Conservation (phyloP, 2,329 filamentous ascomycete species). For the Zymoseptoria crescenta region DNA sequence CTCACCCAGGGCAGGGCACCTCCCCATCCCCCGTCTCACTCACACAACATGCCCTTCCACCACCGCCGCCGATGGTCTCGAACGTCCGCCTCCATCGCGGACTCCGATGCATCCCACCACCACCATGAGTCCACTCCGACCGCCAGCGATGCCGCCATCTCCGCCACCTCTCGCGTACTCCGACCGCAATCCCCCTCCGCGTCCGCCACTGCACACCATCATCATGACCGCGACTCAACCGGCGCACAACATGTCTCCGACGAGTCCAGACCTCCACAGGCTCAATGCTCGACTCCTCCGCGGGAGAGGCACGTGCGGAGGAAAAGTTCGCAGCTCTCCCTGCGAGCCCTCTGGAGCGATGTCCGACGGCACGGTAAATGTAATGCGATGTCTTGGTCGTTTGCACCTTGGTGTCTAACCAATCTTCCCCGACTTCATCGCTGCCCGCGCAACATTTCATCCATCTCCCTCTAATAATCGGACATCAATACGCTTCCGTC, state of each 20-base stretch:
- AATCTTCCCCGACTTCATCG: not conserved
- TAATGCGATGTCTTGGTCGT: not conserved
- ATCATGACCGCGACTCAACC: not conserved
- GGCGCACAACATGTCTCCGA: too few species aligned
- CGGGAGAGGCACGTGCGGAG: not conserved
- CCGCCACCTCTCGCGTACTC: not conserved
- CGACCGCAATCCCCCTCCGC: not conserved
- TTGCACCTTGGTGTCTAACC: not conserved
- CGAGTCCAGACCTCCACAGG: too few species aligned
- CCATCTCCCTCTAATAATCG: too few species aligned
- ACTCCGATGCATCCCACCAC: not conserved
- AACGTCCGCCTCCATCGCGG: not conserved
- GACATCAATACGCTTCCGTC: too few species aligned
- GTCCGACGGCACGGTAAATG: not conserved
- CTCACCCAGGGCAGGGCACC: too few species aligned
- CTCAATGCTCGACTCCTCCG: not conserved
- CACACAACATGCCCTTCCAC: not conserved
- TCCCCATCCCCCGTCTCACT: too few species aligned
- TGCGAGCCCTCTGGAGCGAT: not conserved
- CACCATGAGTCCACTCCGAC: not conserved
- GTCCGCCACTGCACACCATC: not conserved
- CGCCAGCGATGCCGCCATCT: not conserved
- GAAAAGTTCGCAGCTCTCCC: not conserved
- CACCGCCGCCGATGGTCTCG: not conserved
- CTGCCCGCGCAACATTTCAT: too few species aligned